Evolutionary conservation across 176 grass and related monocot species (phyloP).

Genomic region (Thinopyrum elongatum): DNA sequence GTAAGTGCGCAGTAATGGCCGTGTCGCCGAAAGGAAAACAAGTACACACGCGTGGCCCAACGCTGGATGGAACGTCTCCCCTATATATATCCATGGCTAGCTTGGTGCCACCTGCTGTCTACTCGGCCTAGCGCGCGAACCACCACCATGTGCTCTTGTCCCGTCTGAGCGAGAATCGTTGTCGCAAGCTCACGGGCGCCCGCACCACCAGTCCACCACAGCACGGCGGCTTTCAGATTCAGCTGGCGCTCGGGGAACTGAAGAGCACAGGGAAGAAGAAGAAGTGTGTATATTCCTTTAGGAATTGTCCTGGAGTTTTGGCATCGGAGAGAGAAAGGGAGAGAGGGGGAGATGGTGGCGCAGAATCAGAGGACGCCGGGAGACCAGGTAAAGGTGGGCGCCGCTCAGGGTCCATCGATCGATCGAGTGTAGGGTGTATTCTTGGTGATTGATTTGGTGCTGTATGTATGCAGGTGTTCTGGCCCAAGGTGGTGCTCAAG

Average conservation of each 20-base stretch:
- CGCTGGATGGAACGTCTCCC: background rate
- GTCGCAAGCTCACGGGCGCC: background rate
- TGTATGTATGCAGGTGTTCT: slow-evolving; percentile 42
- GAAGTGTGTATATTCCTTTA: no score
- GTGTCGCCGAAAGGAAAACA: background rate
- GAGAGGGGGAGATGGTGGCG: slow-evolving; percentile 26
- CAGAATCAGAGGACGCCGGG: slow-evolving; percentile 50
- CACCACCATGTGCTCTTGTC: slow-evolving; percentile 27
- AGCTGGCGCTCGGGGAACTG: background rate
- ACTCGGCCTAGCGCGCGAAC: background rate
- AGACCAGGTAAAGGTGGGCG: slow-evolving; percentile 40
- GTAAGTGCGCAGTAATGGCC: background rate
- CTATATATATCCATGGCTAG: background rate
- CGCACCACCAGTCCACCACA: background rate
- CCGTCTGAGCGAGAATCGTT: background rate
- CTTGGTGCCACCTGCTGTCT: slow-evolving; percentile 16
- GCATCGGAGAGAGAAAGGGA: no score
- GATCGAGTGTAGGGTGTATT: background rate
- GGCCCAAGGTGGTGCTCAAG: slow-evolving; percentile 86
- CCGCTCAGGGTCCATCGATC: background rate
- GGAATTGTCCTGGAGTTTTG: no score
- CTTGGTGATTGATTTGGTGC: background rate
- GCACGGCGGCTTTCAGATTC: background rate
- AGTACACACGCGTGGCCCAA: background rate
- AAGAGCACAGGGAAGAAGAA: background rate